Evolutionary conservation across 306 rosid species (phyloP).

Genomic region (Argentina anserina): DNA sequence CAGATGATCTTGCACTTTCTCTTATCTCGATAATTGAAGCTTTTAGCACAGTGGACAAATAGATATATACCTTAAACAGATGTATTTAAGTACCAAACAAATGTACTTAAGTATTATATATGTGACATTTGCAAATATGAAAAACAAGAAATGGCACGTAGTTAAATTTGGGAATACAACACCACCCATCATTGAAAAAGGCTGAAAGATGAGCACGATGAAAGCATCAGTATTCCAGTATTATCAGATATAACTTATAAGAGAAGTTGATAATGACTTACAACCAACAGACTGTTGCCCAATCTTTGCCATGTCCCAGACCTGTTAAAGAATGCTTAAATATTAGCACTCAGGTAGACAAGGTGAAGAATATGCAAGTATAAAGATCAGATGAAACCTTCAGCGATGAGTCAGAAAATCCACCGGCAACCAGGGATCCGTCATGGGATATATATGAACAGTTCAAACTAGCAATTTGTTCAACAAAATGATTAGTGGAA

Average conservation of each 20-base stretch:
- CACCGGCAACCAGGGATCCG: constrained; percentile 94
- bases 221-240: neutral
- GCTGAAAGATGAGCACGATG: neutral
- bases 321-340: constrained; percentile 40
- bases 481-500: constrained; percentile 21
- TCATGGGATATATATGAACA: constrained; percentile 91
- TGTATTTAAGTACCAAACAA: too few species aligned
- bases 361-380: neutral
- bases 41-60: neutral
- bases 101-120: neutral
- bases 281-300: constrained; percentile 68
- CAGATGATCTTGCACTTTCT: neutral
- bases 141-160: neutral
- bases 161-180: neutral
- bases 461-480: constrained; percentile 57
- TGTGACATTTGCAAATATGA: neutral
- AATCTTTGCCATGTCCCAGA: constrained; percentile 98
- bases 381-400: constrained; percentile 46
- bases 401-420: constrained; percentile 90
- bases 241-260: neutral
- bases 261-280: constrained; percentile 37
- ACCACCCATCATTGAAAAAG: neutral
- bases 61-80: neutral
- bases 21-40: neutral
- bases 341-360: constrained; percentile 16